Conservation (phyloP, 257 asterid species). For the Nicotiana knightiana region DNA sequence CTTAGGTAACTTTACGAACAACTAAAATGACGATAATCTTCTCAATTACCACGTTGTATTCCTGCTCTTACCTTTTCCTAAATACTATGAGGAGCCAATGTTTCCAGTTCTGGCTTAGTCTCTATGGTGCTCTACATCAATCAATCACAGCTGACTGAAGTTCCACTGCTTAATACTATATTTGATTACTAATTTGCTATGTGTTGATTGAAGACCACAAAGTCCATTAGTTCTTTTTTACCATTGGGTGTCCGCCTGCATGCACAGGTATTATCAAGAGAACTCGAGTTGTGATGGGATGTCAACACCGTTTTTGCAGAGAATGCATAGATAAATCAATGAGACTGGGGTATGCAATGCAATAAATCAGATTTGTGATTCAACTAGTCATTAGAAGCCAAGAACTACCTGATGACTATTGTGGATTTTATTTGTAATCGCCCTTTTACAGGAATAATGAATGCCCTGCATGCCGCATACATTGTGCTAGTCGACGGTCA, state of each 20-base stretch:
- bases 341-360: slow-evolving; percentile 40
- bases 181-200: slow-evolving; percentile 1
- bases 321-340: slow-evolving; percentile 59
- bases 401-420: background rate
- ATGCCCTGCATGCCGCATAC: slow-evolving; percentile 55
- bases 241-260: slow-evolving; percentile 1
- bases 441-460: slow-evolving; percentile 40
- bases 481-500: slow-evolving; percentile 49
- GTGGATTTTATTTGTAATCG: background rate
- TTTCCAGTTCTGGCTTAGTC: background rate
- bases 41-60: background rate
- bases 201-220: background rate
- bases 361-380: background rate
- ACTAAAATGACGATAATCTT: slow-evolving; percentile 2
- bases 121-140: background rate
- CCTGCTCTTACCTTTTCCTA: background rate
- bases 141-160: background rate
- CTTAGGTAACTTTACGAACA: background rate
- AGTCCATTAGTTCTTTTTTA: background rate
- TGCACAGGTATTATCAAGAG: slow-evolving; percentile 44
- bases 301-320: slow-evolving; percentile 57
- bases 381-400: background rate
- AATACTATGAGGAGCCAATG: background rate
- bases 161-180: background rate
- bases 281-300: slow-evolving; percentile 49